Evolutionary conservation across 176 grass and related monocot species (phyloP).

Genomic region (Calamus simplicifolius): DNA sequence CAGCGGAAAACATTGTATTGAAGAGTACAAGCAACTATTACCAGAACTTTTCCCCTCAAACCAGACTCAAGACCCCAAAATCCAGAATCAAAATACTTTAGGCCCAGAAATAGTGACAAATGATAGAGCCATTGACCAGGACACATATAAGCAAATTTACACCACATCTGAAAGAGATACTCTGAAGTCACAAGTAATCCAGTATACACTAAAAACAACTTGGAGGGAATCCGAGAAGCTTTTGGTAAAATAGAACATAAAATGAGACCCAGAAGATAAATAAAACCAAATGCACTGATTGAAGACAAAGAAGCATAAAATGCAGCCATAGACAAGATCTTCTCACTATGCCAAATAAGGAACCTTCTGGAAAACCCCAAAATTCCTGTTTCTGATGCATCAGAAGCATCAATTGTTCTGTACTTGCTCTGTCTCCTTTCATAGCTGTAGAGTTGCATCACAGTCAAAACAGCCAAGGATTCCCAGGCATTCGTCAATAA

Average conservation of each 20-base stretch:
- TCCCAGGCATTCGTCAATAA: slow-evolving; percentile 89
- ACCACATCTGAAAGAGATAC: slow-evolving; percentile 94
- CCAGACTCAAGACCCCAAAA: slow-evolving; percentile 86
- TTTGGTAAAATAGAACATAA: slow-evolving; percentile 76
- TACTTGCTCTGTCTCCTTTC: slow-evolving; percentile 84
- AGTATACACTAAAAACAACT: slow-evolving; percentile 82
- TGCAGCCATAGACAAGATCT: slow-evolving; percentile 64
- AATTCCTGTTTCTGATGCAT: slow-evolving; percentile 58
- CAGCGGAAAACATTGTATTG: slow-evolving; percentile 98
- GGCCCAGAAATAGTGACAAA: slow-evolving; percentile 69
- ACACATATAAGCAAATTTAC: slow-evolving; percentile 85
- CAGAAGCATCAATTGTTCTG: slow-evolving; percentile 59
- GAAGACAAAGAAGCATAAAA: slow-evolving; percentile 94
- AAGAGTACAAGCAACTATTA: slow-evolving; percentile 82
- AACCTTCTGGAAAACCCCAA: slow-evolving; percentile 79
- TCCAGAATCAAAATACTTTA: slow-evolving; percentile 77
- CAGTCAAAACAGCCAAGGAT: slow-evolving; percentile 79
- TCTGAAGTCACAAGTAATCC: slow-evolving; percentile 73
- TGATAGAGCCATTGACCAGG: slow-evolving; percentile 56
- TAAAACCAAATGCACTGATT: slow-evolving; percentile 70
- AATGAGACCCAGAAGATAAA: slow-evolving; percentile 81
- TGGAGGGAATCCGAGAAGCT: slow-evolving; percentile 82
- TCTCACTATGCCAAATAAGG: slow-evolving; percentile 92
- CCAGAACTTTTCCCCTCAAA: slow-evolving; percentile 79
- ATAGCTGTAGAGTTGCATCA: slow-evolving; percentile 99